Conservation (phyloP, 768 basidiomycete genomes). For the Termitomyces sp. region DNA sequence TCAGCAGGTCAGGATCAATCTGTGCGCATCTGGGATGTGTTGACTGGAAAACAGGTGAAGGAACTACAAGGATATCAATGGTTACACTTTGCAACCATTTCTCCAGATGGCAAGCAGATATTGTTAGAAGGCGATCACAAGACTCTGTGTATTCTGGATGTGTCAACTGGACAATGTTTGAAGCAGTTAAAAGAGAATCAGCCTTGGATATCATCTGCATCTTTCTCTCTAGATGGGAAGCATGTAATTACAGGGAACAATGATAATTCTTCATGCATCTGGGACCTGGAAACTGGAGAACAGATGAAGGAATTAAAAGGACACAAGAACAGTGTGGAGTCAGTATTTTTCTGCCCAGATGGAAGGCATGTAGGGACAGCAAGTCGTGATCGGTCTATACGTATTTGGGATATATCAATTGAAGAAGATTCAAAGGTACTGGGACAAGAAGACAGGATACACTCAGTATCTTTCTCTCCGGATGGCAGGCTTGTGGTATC, state of each 20-base stretch:
- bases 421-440: neutral
- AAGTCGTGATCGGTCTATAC: neutral
- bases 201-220: neutral
- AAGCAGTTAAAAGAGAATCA: too few relatives aligned
- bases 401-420: neutral
- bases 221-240: neutral
- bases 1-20: neutral
- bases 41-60: too few relatives aligned
- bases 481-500: neutral
- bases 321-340: neutral
- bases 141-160: too few relatives aligned
- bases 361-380: neutral
- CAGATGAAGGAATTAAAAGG: neutral
- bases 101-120: too few relatives aligned
- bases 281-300: neutral
- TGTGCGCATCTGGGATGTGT: too few relatives aligned
- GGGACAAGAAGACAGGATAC: neutral
- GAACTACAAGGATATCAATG: too few relatives aligned
- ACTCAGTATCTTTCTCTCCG: neutral
- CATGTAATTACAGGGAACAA: neutral
- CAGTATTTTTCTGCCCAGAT: neutral
- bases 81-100: too few relatives aligned
- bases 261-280: neutral
- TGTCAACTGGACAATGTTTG: too few relatives aligned
- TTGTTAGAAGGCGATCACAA: too few relatives aligned